Percentiles rank a stretch among this genome's conserved stretches.
Evolutionary conservation across 352 stramenopile species (phyloP).

Genomic region (Globisporangium paroecandrum): DNA sequence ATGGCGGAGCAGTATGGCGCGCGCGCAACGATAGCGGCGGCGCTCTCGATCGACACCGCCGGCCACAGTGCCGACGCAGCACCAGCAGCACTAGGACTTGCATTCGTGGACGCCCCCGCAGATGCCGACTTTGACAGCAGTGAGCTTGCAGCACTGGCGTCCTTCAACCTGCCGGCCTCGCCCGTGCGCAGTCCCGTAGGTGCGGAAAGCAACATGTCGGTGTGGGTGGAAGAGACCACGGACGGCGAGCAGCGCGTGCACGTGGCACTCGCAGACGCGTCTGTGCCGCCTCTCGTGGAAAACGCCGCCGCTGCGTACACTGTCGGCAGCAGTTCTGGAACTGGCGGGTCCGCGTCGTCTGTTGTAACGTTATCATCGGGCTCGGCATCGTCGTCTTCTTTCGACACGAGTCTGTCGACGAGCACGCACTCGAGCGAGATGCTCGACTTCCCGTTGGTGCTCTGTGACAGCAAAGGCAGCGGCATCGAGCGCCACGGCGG

Average conservation of each 20-base stretch:
- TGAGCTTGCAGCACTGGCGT: conserved; percentile 31
- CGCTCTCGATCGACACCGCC: conserved; percentile 8
- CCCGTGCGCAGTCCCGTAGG: conserved; percentile 47
- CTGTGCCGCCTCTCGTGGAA: conserved; percentile 9
- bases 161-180: conserved; percentile 65
- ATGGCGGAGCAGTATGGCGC: not conserved
- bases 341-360: not conserved
- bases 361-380: conserved; percentile 3
- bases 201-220: conserved; percentile 39
- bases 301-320: not conserved
- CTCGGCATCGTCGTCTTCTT: conserved; percentile 1
- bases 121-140: conserved; percentile 9
- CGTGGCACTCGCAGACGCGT: conserved; percentile 29
- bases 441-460: conserved; percentile 58
- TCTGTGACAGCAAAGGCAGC: conserved; percentile 29
- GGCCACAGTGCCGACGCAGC: not conserved
- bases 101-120: not conserved
- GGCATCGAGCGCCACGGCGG: conserved; percentile 8
- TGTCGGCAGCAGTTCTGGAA: not conserved
- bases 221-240: conserved; percentile 49
- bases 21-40: not conserved
- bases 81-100: too few relatives aligned
- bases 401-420: conserved; percentile 10
- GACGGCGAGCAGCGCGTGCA: conserved; percentile 48
- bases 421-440: conserved; percentile 15